These are phyloP conservation scores for Iberis amara DNA, from an alignment of 441 rosid species.

Conservation along the genomic window DNA sequence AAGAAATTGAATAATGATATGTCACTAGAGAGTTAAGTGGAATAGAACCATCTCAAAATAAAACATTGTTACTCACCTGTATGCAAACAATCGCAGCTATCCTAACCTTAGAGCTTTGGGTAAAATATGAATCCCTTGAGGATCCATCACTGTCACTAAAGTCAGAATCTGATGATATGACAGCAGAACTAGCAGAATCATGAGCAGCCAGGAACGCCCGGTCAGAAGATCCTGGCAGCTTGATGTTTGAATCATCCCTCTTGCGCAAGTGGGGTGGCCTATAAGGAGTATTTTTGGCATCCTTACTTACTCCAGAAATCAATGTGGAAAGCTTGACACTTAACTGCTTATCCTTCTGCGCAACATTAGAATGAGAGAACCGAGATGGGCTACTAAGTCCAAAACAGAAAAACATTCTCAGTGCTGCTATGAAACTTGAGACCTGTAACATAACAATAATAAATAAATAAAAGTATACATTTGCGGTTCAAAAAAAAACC, in stretches of 20 bases:
- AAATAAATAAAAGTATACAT: conserved; percentile 8
- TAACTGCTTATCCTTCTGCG: conserved; percentile 41
- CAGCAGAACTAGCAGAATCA: conserved; percentile 43
- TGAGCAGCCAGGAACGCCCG: conserved; percentile 37
- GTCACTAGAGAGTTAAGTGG: conserved; percentile 2
- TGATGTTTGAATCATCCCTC: conserved; percentile 39
- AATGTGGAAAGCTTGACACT: conserved; percentile 32
- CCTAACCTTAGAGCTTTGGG: conserved; percentile 70
- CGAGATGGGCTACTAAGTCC: conserved; percentile 51
- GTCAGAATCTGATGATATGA: conserved; percentile 77
- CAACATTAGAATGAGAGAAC: conserved; percentile 27
- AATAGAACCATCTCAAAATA: conserved; percentile 12
- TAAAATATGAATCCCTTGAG: conserved; percentile 39
- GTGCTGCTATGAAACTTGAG: conserved; percentile 67
- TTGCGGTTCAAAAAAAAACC: conserved; percentile 1
- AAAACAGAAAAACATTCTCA: conserved; percentile 65
- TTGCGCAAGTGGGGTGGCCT: conserved; percentile 92
- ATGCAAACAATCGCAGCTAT: conserved; percentile 71
- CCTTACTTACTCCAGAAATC: conserved; percentile 36
- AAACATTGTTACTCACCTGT: conserved; percentile 46
- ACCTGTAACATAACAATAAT: conserved; percentile 43
- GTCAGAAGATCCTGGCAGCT: conserved; percentile 39
- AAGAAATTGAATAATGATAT: conserved; percentile 5
- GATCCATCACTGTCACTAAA: conserved; percentile 80
- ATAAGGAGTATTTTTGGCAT: conserved; percentile 46